These are phyloP conservation scores for Thermomucor indicae-seudaticae DNA, from an alignment of 371 early-diverging fungal genomes.

Conservation along the genomic window DNA sequence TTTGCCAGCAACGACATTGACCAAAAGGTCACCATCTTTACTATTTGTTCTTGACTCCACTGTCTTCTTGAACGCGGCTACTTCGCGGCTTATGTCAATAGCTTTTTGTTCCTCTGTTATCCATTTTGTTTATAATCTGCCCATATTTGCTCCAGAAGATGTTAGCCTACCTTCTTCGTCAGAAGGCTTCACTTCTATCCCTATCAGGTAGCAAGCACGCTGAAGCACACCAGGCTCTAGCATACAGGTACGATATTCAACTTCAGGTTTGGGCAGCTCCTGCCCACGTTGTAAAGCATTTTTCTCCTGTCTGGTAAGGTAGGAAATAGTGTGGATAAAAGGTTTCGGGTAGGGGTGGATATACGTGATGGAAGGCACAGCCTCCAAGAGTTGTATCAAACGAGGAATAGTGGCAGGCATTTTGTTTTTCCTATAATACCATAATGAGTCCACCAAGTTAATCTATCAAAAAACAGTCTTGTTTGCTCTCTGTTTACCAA, in stretches of 20 bases:
- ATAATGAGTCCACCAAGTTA: background rate
- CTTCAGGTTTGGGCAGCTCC: background rate
- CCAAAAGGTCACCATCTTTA: conserved; percentile 21
- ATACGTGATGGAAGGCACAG: conserved; percentile 2
- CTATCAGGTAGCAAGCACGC: conserved; percentile 24
- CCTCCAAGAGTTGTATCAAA: conserved; percentile 21
- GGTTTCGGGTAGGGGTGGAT: conserved; percentile 24
- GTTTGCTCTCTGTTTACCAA: conserved; percentile 15
- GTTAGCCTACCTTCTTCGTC: background rate
- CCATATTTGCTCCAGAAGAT: background rate
- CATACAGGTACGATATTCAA: background rate
- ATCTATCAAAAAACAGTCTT: background rate
- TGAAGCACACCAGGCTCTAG: conserved; percentile 22
- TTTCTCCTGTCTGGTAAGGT: conserved; percentile 17
- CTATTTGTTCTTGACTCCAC: conserved; percentile 15
- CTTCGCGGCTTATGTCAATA: conserved; percentile 13
- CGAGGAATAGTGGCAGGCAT: conserved; percentile 28
- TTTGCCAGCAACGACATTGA: conserved; percentile 9
- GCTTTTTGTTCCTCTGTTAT: background rate
- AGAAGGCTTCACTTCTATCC: conserved; percentile 12
- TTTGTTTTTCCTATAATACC: conserved; percentile 5
- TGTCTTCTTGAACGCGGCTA: conserved; percentile 5
- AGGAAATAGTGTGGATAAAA: background rate
- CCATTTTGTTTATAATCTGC: background rate
- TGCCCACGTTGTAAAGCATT: conserved; percentile 12